Conservation (phyloP, 148 eudicot species). For the Chenopodium berlandieri region DNA sequence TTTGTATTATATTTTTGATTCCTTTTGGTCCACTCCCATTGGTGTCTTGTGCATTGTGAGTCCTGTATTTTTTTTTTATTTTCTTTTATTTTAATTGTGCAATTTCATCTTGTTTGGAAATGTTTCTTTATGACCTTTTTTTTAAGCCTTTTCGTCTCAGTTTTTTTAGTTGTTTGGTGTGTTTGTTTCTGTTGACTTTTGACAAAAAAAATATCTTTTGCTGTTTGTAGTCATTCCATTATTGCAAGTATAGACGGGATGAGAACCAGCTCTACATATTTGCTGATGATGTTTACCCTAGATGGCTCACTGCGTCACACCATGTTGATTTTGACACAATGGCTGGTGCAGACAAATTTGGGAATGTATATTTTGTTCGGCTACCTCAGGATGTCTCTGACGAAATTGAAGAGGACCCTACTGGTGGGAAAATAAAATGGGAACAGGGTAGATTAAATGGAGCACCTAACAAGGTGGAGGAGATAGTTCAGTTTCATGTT, state of each 20-base stretch:
- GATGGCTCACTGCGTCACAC: constrained; percentile 94
- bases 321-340: constrained; percentile 96
- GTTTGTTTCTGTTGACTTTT: neutral
- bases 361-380: constrained; percentile 90
- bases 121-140: neutral
- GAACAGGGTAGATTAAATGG: constrained; percentile 97
- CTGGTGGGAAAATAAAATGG: constrained; percentile 99
- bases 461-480: constrained; percentile 97
- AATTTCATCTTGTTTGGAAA: neutral
- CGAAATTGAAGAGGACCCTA: constrained; percentile 99
- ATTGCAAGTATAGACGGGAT: constrained; percentile 96
- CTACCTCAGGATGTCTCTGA: constrained; percentile 95
- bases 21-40: too few species aligned
- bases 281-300: constrained; percentile 92
- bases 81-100: neutral
- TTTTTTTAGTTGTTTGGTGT: neutral
- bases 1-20: too few species aligned
- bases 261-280: constrained; percentile 95
- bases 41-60: neutral
- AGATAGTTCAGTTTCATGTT: constrained; percentile 96
- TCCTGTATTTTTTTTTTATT: neutral
- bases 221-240: constrained; percentile 81
- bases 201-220: neutral
- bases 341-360: constrained; percentile 99
- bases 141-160: neutral